phyloP scores from a whole-genome alignment of 1,284 basidiomycete genomes.

The Cutaneotrichosporon sp. region DNA sequence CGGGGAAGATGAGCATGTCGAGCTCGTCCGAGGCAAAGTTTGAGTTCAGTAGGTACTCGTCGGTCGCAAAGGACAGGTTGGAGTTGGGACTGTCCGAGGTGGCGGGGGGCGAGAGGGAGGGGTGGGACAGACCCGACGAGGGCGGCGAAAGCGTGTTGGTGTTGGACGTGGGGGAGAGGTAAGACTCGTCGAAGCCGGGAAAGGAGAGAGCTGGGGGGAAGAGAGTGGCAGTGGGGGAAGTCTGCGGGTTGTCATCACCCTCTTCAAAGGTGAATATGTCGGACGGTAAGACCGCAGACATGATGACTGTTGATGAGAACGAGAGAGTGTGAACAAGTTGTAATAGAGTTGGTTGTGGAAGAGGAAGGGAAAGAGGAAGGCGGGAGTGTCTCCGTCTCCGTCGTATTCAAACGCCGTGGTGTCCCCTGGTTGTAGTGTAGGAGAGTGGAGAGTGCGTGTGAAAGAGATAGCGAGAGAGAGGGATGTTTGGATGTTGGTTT shows the following conservation, averaged over 20 bases:
- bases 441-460: not conserved
- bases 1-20: conserved; percentile 41
- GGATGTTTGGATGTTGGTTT: not conserved
- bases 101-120: conserved; percentile 36
- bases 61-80: conserved; percentile 36
- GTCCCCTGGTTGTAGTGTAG: not conserved
- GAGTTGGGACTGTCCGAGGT: conserved; percentile 38
- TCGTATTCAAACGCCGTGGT: not conserved
- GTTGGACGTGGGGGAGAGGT: conserved; percentile 13
- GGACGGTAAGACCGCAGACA: conserved; percentile 24
- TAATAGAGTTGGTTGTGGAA: conserved; percentile 3
- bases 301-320: conserved; percentile 9
- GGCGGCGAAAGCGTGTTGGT: conserved; percentile 20
- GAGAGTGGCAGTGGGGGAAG: conserved; percentile 30
- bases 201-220: conserved; percentile 34
- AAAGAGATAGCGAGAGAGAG: not conserved
- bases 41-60: conserved; percentile 40
- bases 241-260: conserved; percentile 21
- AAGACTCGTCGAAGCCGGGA: conserved; percentile 23
- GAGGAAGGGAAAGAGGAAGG: not conserved
- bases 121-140: conserved; percentile 24
- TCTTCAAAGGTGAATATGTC: conserved; percentile 32
- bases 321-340: not conserved
- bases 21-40: conserved; percentile 37
- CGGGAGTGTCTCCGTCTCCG: not conserved